phyloP scores from a whole-genome alignment of 345 rosid species.

The Bretschneidera sinensis region DNA sequence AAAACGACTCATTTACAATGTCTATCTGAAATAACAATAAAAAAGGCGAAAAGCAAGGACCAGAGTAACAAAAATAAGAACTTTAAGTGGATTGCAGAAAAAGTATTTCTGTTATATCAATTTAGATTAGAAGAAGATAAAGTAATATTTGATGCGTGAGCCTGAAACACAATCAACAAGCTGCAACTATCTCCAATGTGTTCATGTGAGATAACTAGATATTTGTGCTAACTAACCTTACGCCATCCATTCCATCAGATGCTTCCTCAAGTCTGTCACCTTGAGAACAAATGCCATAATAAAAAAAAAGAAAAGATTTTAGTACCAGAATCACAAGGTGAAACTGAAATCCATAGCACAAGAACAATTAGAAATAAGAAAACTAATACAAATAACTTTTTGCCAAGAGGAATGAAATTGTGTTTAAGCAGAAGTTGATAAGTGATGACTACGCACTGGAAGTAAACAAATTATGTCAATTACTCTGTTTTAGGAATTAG shows the following conservation, averaged over 20 bases:
- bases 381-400: background rate
- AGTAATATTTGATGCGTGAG: background rate
- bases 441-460: background rate
- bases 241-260: slow-evolving; percentile 28
- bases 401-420: background rate
- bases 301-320: background rate
- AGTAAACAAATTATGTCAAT: background rate
- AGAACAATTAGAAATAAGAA: too few species aligned
- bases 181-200: background rate
- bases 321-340: background rate
- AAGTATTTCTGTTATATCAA: background rate
- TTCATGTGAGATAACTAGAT: background rate
- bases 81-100: background rate
- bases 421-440: too few species aligned
- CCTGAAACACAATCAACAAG: background rate
- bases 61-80: background rate
- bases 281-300: slow-evolving; percentile 20
- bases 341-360: background rate
- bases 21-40: background rate
- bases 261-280: slow-evolving; percentile 45
- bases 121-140: background rate
- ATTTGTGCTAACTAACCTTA: slow-evolving; percentile 37
- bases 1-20: background rate
- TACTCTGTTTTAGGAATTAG: too few species aligned
- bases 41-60: background rate